Evolutionary conservation across 208 protist genomes (phyloP).

Genomic region (Crithidia fasciculata): DNA sequence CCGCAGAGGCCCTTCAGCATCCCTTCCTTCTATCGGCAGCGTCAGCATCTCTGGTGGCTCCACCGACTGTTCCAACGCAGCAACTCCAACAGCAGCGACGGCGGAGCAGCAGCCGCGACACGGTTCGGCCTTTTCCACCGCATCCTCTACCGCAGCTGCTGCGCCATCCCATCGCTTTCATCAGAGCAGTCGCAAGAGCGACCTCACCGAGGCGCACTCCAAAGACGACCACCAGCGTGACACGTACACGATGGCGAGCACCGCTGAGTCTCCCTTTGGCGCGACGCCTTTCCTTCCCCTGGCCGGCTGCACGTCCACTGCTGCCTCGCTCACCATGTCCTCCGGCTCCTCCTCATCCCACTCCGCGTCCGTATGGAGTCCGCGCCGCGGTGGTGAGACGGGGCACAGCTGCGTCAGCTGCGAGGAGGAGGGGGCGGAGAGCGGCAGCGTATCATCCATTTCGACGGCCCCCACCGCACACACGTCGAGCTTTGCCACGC

Average conservation of each 20-base stretch:
- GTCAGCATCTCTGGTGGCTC: neutral
- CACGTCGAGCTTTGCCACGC: neutral
- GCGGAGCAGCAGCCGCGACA: no score
- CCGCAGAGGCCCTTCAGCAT: constrained; percentile 58
- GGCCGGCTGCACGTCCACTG: neutral
- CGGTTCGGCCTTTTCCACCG: no score
- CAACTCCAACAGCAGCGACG: no score
- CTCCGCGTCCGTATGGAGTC: no score
- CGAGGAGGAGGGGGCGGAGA: neutral
- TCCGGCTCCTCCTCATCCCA: neutral
- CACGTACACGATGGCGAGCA: neutral
- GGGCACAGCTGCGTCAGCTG: neutral
- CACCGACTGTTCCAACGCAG: neutral
- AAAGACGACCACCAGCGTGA: no score
- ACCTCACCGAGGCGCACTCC: neutral
- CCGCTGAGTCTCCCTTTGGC: neutral
- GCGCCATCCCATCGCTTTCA: neutral
- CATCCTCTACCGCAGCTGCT: no score
- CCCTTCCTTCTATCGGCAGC: constrained; percentile 39
- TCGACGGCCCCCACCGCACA: neutral
- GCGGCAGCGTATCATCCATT: neutral
- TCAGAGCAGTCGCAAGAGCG: neutral
- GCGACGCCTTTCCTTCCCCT: neutral
- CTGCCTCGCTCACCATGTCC: constrained; percentile 7
- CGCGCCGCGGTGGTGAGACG: neutral